Evolutionary conservation across 257 asterid genomes (phyloP), one percentile per base, ranked within the genome.

Genomic region (Apocynum venetum): DNA sequence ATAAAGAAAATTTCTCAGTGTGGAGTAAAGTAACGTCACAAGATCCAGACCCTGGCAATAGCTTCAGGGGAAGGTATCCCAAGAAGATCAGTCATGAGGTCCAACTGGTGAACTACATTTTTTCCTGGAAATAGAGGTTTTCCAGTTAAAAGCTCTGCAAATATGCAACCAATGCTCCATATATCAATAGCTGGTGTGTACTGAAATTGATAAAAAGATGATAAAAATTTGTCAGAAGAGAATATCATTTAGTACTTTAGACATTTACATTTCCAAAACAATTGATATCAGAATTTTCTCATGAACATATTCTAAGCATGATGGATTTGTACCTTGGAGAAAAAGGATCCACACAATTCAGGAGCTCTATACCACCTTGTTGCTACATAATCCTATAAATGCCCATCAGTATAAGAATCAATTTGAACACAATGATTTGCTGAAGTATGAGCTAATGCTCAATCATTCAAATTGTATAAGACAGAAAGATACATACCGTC

Each of bases 281-380:
- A 44, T 49, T 15, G 61, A 36, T 13, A 35, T 60, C 51, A 40
- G 53, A 52, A 53, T 44, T n/a, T 6, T 25, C 31, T 4, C 69
- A 72, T 53, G 35, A 57, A 9, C 67, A 78, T 43, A 65, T 38
- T 69, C 69, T 40, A 51, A 74, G 46, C 17, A 67, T 15, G n/a
- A 17, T 47, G 41, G 8, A 53, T 74, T 72, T 76, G 73, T 82
- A 92, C 98, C 98, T 95, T 95, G 25, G 98, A 95, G 96, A 95
- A 95, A 85, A 95, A 95, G 9, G 98, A 95, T 76, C 98, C 98
- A 82, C 98, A 95, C 73, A 95, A 74, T 74, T 95, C 98, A 14
- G 98, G 98, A 83, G 98, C 98, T 74, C 98, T 87, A 59, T 93
- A 93, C 98, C 98, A 95, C 84, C 98, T 90, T 0, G 98, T 95